These are phyloP conservation scores for Delonix regia DNA, from an alignment of 306 rosid genomes.

Conservation along the genomic window DNA sequence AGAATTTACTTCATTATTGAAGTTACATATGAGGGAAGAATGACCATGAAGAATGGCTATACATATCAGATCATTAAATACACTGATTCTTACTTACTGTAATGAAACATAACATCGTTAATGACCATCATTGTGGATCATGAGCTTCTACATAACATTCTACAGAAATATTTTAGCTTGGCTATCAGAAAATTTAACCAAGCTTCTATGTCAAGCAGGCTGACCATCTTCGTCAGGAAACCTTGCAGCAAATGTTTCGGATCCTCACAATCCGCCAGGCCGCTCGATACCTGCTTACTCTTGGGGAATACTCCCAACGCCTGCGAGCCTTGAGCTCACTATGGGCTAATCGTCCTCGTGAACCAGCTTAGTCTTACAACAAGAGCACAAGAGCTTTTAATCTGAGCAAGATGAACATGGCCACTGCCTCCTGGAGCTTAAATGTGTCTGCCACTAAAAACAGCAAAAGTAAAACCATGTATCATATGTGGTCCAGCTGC, in stretches of 20 bases:
- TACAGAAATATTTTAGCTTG: conserved; percentile 11
- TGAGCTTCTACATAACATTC: neutral
- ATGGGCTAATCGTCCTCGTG: conserved; percentile 75
- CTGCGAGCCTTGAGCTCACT: conserved; percentile 85
- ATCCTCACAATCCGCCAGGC: conserved; percentile 80
- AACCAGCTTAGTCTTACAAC: conserved; percentile 64
- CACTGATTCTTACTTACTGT: neutral
- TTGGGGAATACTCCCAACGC: conserved; percentile 91
- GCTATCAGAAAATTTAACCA: conserved; percentile 11
- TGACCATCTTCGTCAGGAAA: conserved; percentile 83
- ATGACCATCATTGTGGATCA: conserved; percentile 7
- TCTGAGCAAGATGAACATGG: conserved; percentile 37
- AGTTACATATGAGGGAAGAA: conserved; percentile 1
- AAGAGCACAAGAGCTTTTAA: conserved; percentile 43
- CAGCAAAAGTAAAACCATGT: conserved; percentile 38
- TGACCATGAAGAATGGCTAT: neutral
- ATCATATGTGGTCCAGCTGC: conserved; percentile 44
- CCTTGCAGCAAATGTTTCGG: conserved; percentile 77
- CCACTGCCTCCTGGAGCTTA: neutral
- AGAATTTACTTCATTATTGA: neutral
- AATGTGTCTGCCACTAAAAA: conserved; percentile 28
- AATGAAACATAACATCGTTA: neutral
- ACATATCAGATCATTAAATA: conserved; percentile 7
- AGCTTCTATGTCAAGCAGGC: conserved; percentile 59
- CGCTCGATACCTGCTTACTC: conserved; percentile 79